These are phyloP conservation scores for Wickerhamiella brachini DNA, from an alignment of 805 yeast species.

Conservation along the genomic window DNA sequence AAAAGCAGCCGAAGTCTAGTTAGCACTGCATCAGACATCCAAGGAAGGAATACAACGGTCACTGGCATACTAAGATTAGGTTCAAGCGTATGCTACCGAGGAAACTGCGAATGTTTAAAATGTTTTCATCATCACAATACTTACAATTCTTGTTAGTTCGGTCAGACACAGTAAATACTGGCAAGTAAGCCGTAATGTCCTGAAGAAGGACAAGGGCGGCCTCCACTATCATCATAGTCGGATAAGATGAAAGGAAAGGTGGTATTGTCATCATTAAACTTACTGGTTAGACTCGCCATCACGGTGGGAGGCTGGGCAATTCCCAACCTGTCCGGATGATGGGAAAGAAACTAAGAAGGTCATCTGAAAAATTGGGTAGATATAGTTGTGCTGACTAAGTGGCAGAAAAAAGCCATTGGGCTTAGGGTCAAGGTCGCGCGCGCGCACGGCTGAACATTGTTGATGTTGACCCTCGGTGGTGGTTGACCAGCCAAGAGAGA, in stretches of 20 bases:
- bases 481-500: too few species aligned
- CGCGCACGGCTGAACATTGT: not conserved
- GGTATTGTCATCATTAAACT: slow-evolving; percentile 26
- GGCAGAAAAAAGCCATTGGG: not conserved
- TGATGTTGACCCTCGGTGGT: not conserved
- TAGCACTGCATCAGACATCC: slow-evolving; percentile 29
- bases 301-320: not conserved
- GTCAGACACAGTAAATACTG: slow-evolving; percentile 25
- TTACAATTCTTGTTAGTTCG: slow-evolving; percentile 11
- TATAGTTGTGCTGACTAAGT: not conserved
- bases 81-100: slow-evolving; percentile 31
- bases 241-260: slow-evolving; percentile 26
- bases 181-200: slow-evolving; percentile 26
- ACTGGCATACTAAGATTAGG: slow-evolving; percentile 28
- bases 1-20: slow-evolving; percentile 2
- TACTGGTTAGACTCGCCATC: not conserved
- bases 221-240: slow-evolving; percentile 30
- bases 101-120: slow-evolving; percentile 31
- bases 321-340: not conserved
- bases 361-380: not conserved
- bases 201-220: slow-evolving; percentile 18
- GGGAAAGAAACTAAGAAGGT: not conserved
- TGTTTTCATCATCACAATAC: slow-evolving; percentile 25
- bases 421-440: too few species aligned
- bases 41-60: slow-evolving; percentile 30